Base-by-base conservation (phyloP, 805 yeast genomes). In the Alloascoidea africana region DNA sequence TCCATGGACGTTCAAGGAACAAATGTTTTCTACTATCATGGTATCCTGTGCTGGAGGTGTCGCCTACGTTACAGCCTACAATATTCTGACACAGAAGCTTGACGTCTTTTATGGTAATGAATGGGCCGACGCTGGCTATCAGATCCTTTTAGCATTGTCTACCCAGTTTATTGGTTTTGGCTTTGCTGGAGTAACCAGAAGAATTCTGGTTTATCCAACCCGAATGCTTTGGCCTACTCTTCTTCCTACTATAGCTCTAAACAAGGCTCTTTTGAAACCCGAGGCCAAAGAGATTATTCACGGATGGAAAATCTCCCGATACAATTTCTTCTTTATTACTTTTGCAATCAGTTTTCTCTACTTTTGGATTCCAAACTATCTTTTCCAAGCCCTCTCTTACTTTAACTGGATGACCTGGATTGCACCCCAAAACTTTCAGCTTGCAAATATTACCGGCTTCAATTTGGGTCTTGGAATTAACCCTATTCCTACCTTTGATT, bases 351-450 rank as follows among this genome's bases (percentile, higher is more conserved):
- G 65, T 16, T 74, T 75, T 45, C 43, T 65, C 3, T 77, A 76
- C 67, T 72, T 71, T 48, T 76, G 79, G 74, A 55, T 79, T 44
- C 84, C 85, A 3, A 79, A 76, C 39, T 76, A 61, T 48, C 58
- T 80, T 16, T 76, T 76, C 56, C 58, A 61, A 13, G 83, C 73
- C 2, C 61, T 78, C 39, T 63, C 75, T 0, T 68, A 68, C 46
- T 78, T 80, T 54, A 68, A 64, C 45, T 74, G 80, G 81, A 60
- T 69, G 45, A 62, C 70, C 3, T 73, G 79, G 78, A 72, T 72
- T 35, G 52, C 54, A 3, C 78, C 76, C 11, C 42, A 62, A 30
- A 70, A 68, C 48, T 56, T 63, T 41, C 62, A 63, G 44, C 50
- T 73, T 37, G 69, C 70, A 13, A 47, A 52, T 4, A 51, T 73